Percentiles rank a stretch among this genome's conserved stretches.
These are phyloP conservation scores for Ascochyta koolunga DNA, from an alignment of 2,329 filamentous ascomycete species.

Conservation along the genomic window DNA sequence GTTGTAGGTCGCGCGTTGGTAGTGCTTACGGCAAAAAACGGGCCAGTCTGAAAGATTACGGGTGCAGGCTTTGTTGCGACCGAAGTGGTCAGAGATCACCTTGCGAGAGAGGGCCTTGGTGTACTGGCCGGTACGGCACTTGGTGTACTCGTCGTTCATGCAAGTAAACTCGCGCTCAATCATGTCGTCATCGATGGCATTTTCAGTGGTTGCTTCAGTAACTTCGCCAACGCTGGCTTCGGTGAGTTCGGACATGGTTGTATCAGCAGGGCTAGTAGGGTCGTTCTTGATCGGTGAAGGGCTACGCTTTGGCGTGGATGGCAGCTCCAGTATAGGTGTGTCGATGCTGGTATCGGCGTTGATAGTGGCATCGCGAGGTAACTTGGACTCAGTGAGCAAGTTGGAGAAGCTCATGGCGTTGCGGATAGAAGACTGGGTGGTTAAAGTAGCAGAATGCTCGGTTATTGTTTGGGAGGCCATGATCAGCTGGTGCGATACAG, in stretches of 20 bases:
- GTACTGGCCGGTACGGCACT: constrained; percentile 44
- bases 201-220: not conserved
- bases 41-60: constrained; percentile 42
- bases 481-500: constrained; percentile 1
- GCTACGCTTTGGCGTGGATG: constrained; percentile 13
- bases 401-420: constrained; percentile 35
- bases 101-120: constrained; percentile 44
- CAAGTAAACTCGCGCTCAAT: constrained; percentile 39
- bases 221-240: not conserved
- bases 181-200: constrained; percentile 3
- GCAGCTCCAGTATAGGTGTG: not conserved
- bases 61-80: constrained; percentile 48
- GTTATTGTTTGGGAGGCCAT: constrained; percentile 7
- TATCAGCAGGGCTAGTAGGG: constrained; percentile 10
- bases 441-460: not conserved
- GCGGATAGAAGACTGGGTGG: constrained; percentile 19
- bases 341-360: not conserved
- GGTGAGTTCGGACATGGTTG: constrained; percentile 7
- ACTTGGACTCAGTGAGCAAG: constrained; percentile 17
- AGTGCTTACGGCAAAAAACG: constrained; percentile 49
- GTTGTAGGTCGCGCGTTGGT: constrained; percentile 49
- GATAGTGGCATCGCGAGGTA: not conserved
- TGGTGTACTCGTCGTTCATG: constrained; percentile 38
- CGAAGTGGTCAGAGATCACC: constrained; percentile 49
- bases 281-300: not conserved